Percentiles rank a stretch among this genome's conserved stretches.
phyloP scores from a whole-genome alignment of 768 basidiomycete genomes.

The Tulasnella sp. region DNA sequence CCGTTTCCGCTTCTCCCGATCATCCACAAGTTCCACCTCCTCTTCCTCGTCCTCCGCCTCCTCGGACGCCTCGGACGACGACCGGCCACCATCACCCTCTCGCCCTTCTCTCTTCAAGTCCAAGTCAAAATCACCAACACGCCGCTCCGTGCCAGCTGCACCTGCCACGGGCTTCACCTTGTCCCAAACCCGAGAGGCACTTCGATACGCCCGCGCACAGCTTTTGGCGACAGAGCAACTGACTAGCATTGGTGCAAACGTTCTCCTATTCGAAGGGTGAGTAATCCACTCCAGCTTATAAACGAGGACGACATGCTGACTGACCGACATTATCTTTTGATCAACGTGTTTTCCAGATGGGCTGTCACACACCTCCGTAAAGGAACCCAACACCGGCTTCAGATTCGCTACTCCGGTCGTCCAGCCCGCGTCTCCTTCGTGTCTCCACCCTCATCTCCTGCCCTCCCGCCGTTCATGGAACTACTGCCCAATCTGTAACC shows the following conservation, averaged over 20 bases:
- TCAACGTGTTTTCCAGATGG: neutral
- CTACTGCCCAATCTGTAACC: neutral
- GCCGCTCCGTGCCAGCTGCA: neutral
- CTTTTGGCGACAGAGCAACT: neutral
- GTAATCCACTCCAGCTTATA: neutral
- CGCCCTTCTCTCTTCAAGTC: neutral
- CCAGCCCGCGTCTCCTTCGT: neutral
- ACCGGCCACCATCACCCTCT: neutral
- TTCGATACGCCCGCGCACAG: neutral
- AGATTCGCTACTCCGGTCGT: neutral
- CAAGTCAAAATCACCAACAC: neutral
- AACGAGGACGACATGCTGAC: neutral
- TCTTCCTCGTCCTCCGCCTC: neutral
- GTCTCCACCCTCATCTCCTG: constrained; percentile 1
- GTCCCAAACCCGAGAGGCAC: constrained; percentile 1
- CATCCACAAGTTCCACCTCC: neutral
- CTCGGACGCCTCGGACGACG: neutral
- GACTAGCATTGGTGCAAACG: neutral
- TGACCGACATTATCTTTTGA: neutral
- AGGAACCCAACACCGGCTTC: neutral
- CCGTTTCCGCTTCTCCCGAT: neutral
- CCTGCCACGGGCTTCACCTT: neutral
- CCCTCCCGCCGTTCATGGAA: neutral
- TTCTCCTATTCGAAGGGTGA: constrained; percentile 2
- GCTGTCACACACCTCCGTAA: constrained; percentile 1